A percentile compares a stretch with the other conserved stretches of the same genome.
Conservation (phyloP, 345 rosid species). For the Acer campestre region DNA sequence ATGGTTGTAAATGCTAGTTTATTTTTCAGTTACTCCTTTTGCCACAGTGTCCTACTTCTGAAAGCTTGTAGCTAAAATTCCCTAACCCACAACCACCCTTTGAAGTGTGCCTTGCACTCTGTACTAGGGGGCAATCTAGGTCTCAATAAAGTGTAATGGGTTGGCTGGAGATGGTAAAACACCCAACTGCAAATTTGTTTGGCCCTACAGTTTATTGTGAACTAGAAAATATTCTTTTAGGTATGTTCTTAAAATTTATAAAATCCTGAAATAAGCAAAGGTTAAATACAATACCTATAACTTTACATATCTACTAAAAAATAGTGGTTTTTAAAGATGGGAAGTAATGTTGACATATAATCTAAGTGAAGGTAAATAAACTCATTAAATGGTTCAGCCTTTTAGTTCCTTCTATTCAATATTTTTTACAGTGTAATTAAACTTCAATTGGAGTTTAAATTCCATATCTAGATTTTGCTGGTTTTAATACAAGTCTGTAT, state of each 20-base stretch:
- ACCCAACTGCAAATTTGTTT: neutral
- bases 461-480: too few species aligned
- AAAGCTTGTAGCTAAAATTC: neutral
- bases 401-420: neutral
- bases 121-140: neutral
- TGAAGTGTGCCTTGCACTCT: neutral
- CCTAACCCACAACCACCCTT: neutral
- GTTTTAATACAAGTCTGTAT: too few species aligned
- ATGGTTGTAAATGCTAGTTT: slow-evolving; percentile 20
- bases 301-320: neutral
- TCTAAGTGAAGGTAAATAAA: neutral
- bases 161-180: neutral
- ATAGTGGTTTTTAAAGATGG: neutral
- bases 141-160: neutral
- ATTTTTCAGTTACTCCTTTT: neutral
- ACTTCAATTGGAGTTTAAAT: too few species aligned
- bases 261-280: neutral
- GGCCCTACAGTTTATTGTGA: neutral
- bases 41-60: neutral
- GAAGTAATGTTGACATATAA: neutral
- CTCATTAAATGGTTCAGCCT: neutral
- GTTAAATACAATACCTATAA: neutral
- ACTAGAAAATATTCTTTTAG: neutral
- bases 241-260: too few species aligned
- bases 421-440: neutral